These are phyloP conservation scores for Heracleum sosnowskyi DNA, from an alignment of 129 eudicot genomes.

Conservation along the genomic window DNA sequence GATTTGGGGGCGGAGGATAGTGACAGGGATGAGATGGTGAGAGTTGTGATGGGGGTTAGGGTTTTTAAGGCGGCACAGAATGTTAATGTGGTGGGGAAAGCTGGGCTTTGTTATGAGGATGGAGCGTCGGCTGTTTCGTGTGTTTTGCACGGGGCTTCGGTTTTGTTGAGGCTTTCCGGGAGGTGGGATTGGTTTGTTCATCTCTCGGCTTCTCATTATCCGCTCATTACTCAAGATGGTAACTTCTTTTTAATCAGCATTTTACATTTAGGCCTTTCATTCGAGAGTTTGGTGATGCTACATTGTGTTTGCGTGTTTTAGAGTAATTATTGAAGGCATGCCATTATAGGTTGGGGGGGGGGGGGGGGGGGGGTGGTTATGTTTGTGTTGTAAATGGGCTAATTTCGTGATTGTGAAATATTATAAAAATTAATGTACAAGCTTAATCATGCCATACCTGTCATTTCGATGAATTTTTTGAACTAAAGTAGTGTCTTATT, in stretches of 20 bases:
- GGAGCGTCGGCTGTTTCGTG: constrained; percentile 60
- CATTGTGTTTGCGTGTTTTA: background rate
- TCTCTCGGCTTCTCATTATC: constrained; percentile 75
- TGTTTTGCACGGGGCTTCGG: constrained; percentile 71
- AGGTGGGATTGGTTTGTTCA: constrained; percentile 93
- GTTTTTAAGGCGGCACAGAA: constrained; percentile 69
- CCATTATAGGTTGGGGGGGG: background rate
- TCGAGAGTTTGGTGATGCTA: background rate
- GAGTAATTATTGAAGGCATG: background rate
- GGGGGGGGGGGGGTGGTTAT: no score
- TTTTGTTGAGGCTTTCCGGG: constrained; percentile 42
- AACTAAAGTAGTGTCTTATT: background rate
- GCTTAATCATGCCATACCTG: background rate
- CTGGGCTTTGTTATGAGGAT: constrained; percentile 41
- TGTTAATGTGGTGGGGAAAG: constrained; percentile 68
- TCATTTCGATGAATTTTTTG: background rate
- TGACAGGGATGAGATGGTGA: constrained; percentile 58
- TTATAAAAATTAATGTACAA: no score
- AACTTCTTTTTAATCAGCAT: background rate
- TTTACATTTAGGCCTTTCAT: background rate
- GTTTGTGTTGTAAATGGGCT: background rate
- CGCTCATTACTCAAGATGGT: constrained; percentile 98
- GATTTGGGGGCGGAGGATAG: constrained; percentile 56
- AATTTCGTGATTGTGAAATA: no score
- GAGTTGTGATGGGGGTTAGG: constrained; percentile 34